phyloP scores from a whole-genome alignment of 495 filamentous ascomycete genomes.

The Podospora pseudopauciseta region DNA sequence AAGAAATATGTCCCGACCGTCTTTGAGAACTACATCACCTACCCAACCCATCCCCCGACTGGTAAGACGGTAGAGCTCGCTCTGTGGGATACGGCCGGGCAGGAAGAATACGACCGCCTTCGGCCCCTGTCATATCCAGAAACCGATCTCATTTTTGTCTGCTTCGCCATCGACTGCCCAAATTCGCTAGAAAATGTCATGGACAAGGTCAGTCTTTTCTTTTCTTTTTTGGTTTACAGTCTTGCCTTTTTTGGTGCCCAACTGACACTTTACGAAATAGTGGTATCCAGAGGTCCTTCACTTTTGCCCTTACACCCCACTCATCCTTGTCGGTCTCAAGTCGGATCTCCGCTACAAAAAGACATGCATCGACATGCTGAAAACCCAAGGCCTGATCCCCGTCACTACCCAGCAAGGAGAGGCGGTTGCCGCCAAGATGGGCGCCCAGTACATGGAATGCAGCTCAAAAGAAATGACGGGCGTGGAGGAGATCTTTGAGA shows the following conservation, averaged over 20 bases:
- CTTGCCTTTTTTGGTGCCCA: background rate
- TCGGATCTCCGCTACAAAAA: conserved; percentile 92
- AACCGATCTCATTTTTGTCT: conserved; percentile 96
- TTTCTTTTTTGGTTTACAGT: background rate
- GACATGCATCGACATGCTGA: conserved; percentile 95
- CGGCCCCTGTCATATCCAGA: conserved; percentile 95
- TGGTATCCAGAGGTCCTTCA: conserved; percentile 99
- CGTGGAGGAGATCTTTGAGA: conserved; percentile 91
- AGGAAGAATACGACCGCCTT: conserved; percentile 97
- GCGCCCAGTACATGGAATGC: conserved; percentile 93
- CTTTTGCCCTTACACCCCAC: conserved; percentile 94
- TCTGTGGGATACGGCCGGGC: conserved; percentile 97
- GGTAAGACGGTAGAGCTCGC: conserved; percentile 95
- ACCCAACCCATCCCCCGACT: conserved; percentile 77
- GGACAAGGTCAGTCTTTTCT: conserved; percentile 71
- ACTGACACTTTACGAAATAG: conserved; percentile 42
- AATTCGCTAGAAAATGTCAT: conserved; percentile 97
- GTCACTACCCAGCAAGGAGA: conserved; percentile 87
- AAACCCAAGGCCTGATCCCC: conserved; percentile 93
- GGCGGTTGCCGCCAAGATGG: conserved; percentile 85
- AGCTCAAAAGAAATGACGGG: conserved; percentile 95
- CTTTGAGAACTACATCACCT: conserved; percentile 99
- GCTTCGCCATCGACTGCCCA: conserved; percentile 98
- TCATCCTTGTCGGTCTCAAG: conserved; percentile 93
- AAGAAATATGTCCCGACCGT: conserved; percentile 99